phyloP scores from a whole-genome alignment of 2,329 filamentous ascomycete genomes.

The Leptographium flavum region DNA sequence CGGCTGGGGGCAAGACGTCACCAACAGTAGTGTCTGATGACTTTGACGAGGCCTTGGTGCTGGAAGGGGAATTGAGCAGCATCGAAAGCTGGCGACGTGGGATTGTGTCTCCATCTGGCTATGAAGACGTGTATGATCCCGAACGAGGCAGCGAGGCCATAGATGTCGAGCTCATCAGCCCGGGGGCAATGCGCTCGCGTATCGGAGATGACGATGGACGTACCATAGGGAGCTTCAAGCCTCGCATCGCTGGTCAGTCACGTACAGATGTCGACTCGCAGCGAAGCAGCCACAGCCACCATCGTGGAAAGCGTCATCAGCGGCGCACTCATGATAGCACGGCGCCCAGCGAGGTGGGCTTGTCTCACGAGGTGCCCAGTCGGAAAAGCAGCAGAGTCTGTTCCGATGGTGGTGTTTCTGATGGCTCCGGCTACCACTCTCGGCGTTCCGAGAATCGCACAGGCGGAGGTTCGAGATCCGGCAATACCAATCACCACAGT shows the following conservation, averaged over 20 bases:
- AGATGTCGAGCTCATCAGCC: constrained; percentile 44
- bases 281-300: constrained; percentile 13
- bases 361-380: constrained; percentile 10
- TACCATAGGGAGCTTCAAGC: constrained; percentile 17
- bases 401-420: constrained; percentile 6
- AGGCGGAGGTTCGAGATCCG: neutral
- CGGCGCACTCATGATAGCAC: constrained; percentile 6
- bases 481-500: neutral
- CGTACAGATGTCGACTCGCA: constrained; percentile 14
- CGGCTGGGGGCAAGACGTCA: constrained; percentile 11
- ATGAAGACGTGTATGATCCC: constrained; percentile 21
- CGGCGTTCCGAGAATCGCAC: neutral
- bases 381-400: constrained; percentile 17
- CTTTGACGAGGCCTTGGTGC: constrained; percentile 40
- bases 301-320: constrained; percentile 7
- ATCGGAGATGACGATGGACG: constrained; percentile 18
- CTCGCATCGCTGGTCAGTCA: constrained; percentile 13
- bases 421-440: neutral
- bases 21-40: constrained; percentile 6
- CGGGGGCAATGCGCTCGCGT: constrained; percentile 34
- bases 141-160: constrained; percentile 12
- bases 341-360: neutral
- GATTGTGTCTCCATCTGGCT: constrained; percentile 29
- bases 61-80: constrained; percentile 42
- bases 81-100: constrained; percentile 47